Base-by-base conservation (phyloP, 805 yeast species). In the Candida koratica region DNA sequence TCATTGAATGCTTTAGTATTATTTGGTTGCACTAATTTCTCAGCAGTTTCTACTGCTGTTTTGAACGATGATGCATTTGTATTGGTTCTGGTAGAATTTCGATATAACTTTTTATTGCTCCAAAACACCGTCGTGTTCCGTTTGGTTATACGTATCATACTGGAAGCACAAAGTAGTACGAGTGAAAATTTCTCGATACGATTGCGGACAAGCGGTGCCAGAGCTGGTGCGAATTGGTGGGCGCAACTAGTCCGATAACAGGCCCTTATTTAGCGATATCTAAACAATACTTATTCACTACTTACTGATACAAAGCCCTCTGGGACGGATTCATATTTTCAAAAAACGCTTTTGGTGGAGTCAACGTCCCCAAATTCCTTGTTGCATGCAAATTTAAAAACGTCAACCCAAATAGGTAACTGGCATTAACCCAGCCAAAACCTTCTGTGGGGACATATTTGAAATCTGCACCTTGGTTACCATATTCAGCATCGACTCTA, bases 381-480 rank as follows among this genome's bases (percentile, higher is more conserved):
- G 70, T 70, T 3, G 89, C 88, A 45, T 76, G 79, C 34, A 69
- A 67, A 44, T 77, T 78, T 58, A 84, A 62, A 41, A 75, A 75
- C 15, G 81, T 70, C 42, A 87, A 62, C 0, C 96, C 96, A 42
- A 83, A 56, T 17, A 82, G 51, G 58, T 76, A 88, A 48, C 93
- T 79, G 5, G 97, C 83, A 63, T 90, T 90, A 34, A 90, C 96
- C 98, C 98, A 90, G 1, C 97, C 98, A 59, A 90, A 90, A 1
- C 98, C 98, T 61, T 93, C 97, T 6, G 84, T 81, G 0, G 95
- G 95, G 27, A 84, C 96, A 31, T 96, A 96, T 56, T 84, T 83
- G 54, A 88, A 85, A 43, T 82, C 95, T 1, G 85, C 71, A 7
- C 98, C 98, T 60, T 93, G 97, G 56, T 90, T 90, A 15, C 98